Evolutionary conservation across 768 basidiomycete species (phyloP), one percentile per base, ranked within the genome.

Genomic region (Dendrothele bispora): DNA sequence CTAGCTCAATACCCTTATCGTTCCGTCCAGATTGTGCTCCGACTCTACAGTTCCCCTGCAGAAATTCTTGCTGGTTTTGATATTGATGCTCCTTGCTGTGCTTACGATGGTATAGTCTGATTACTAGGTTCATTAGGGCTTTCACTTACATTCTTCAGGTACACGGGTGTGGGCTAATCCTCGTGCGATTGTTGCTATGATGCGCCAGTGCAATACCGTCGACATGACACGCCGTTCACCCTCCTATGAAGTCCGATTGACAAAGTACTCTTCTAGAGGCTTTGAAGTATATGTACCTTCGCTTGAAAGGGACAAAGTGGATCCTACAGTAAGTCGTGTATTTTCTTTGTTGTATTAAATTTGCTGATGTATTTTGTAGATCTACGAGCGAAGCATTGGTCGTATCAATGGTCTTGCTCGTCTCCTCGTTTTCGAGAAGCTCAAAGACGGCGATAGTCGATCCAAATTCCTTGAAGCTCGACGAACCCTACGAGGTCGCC

Each of bases 1-100:
- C 20, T 50, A 82, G 80, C 75, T 42, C 82, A 83, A 69, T 84
- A 83, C 58, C 83, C 83, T 0, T 84, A 83, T 52, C 79, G 83
- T 21, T 74, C 75, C n/a, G 71, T 86, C 26, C 83, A 84, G 58
- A 82, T 86, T 46, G 77, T 84, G 5, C 66, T 84, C n/a, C 77
- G 82, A 17, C 67, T 86, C 1, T 86, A 84, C 54, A 67, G 62
- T 12, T 83, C 81, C 28, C 83, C 82, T 15, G 82, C 82, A 0
- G 83, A 86, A 56, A 72, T 86, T 44, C 69, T 86, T 1, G 79
- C 82, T 5, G 83, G 83, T 7, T 86, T 86, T 52, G 83, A 86
- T 54, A 75, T 86, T 36, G 83, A 86, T 50, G 79, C 78, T 0
- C 79, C 82, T 4, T 83, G 80, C 63, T 80, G 77, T 43, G 74